A percentile compares a stretch with the other conserved stretches of the same genome.
These are phyloP conservation scores for Hypholoma sublateritium DNA, from an alignment of 768 basidiomycete genomes.

Conservation along the genomic window DNA sequence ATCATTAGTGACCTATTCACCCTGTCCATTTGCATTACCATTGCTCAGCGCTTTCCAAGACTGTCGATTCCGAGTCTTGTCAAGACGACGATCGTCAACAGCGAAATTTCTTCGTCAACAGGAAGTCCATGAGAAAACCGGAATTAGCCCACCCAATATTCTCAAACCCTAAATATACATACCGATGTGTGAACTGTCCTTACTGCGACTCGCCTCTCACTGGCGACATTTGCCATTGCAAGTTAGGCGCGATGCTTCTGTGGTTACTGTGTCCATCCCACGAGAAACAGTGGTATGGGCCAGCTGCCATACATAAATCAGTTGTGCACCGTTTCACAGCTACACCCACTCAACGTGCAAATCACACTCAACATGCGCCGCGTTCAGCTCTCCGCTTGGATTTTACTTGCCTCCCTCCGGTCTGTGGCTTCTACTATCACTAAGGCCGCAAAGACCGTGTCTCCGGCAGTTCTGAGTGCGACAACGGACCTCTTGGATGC, in stretches of 20 bases:
- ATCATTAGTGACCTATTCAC: too few relatives aligned
- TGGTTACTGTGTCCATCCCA: background rate
- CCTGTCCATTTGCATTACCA: too few relatives aligned
- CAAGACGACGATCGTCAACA: too few relatives aligned
- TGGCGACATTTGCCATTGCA: background rate
- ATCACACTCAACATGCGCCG: too few relatives aligned
- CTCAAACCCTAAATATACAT: too few relatives aligned
- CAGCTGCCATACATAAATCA: background rate
- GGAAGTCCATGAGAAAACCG: too few relatives aligned
- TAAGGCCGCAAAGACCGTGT: slow-evolving; percentile 2
- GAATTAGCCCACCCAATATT: too few relatives aligned
- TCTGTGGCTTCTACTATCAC: background rate
- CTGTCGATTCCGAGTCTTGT: too few relatives aligned
- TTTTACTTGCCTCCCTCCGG: background rate
- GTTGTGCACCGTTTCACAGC: background rate
- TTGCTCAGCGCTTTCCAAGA: too few relatives aligned
- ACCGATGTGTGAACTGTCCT: background rate
- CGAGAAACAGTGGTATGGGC: background rate
- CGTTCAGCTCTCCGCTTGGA: background rate
- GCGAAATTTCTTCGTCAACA: too few relatives aligned
- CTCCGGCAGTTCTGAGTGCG: slow-evolving; percentile 3
- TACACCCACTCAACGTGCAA: background rate
- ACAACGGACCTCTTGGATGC: slow-evolving; percentile 10
- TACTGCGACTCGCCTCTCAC: background rate
- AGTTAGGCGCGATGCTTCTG: background rate